phyloP scores from a whole-genome alignment of 2,329 filamentous ascomycete genomes.

The Xylariaceae sp. region DNA sequence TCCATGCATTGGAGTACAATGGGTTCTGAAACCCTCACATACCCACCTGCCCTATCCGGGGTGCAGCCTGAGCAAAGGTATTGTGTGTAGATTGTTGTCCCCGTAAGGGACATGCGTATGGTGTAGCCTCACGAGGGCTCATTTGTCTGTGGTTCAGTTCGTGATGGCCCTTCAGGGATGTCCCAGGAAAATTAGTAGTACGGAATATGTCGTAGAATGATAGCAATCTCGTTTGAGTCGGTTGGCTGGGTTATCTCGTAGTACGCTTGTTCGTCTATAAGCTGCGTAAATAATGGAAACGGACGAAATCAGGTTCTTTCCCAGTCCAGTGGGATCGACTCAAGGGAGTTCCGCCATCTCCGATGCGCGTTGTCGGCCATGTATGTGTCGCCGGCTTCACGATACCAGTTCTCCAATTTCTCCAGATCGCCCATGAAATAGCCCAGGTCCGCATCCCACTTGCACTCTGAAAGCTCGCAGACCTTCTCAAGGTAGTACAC shows the following conservation, averaged over 20 bases:
- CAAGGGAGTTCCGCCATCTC: slow-evolving; percentile 26
- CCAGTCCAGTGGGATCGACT: slow-evolving; percentile 26
- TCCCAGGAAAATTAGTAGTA: too few species aligned
- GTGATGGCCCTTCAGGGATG: too few species aligned
- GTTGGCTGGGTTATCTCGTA: not conserved
- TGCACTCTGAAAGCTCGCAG: slow-evolving; percentile 26
- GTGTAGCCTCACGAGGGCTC: not conserved
- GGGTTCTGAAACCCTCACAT: not conserved
- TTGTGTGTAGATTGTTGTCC: too few species aligned
- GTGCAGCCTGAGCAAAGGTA: not conserved
- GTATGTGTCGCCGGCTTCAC: slow-evolving; percentile 25
- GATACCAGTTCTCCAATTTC: slow-evolving; percentile 27
- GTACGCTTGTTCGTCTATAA: too few species aligned
- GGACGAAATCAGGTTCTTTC: slow-evolving; percentile 2
- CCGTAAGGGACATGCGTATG: too few species aligned
- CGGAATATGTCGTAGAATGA: not conserved
- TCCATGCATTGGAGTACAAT: not conserved
- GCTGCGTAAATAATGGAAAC: not conserved
- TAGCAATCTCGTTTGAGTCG: too few species aligned
- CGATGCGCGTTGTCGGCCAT: slow-evolving; percentile 21
- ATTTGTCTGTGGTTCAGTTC: too few species aligned
- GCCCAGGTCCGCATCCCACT: slow-evolving; percentile 29
- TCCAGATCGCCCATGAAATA: slow-evolving; percentile 29
- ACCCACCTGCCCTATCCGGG: not conserved
- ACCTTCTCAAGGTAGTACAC: slow-evolving; percentile 26